Percentiles rank a stretch among this genome's conserved stretches.
phyloP scores from a whole-genome alignment of 441 rosid genomes.

The Breynia disticha region DNA sequence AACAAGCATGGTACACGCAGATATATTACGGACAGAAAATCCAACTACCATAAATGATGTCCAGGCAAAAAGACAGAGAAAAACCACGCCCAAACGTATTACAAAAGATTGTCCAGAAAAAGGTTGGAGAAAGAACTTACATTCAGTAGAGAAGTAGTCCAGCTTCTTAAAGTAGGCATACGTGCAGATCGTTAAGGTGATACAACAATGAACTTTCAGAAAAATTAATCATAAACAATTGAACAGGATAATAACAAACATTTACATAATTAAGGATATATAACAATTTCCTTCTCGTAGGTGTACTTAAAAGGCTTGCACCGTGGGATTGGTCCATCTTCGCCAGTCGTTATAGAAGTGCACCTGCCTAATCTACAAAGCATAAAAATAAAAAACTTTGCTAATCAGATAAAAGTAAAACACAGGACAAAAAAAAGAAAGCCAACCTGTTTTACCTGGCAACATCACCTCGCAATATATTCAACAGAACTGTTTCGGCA shows the following conservation, averaged over 20 bases:
- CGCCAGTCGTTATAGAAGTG: constrained; percentile 74
- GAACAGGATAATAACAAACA: background rate
- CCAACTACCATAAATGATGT: too few species aligned
- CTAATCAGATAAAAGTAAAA: background rate
- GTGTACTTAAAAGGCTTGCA: constrained; percentile 94
- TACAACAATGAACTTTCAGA: constrained; percentile 9
- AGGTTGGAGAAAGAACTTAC: constrained; percentile 20
- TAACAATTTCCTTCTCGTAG: constrained; percentile 91
- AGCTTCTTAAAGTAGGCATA: constrained; percentile 96
- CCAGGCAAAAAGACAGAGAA: too few species aligned
- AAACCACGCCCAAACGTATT: too few species aligned
- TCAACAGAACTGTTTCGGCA: constrained; percentile 83
- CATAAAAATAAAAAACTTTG: constrained; percentile 7
- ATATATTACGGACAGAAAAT: too few species aligned
- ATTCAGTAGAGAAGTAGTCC: constrained; percentile 92
- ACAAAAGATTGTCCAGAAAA: too few species aligned
- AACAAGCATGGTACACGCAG: background rate
- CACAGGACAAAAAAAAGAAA: background rate
- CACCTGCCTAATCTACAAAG: constrained; percentile 61
- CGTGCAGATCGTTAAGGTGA: constrained; percentile 60
- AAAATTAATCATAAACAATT: background rate
- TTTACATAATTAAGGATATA: constrained; percentile 50
- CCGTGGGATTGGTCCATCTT: constrained; percentile 92
- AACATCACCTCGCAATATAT: constrained; percentile 69
- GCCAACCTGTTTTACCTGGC: constrained; percentile 44